Base-by-base conservation (phyloP, 202 grass and related monocot genomes). In the Thinopyrum obtusiflorum region DNA sequence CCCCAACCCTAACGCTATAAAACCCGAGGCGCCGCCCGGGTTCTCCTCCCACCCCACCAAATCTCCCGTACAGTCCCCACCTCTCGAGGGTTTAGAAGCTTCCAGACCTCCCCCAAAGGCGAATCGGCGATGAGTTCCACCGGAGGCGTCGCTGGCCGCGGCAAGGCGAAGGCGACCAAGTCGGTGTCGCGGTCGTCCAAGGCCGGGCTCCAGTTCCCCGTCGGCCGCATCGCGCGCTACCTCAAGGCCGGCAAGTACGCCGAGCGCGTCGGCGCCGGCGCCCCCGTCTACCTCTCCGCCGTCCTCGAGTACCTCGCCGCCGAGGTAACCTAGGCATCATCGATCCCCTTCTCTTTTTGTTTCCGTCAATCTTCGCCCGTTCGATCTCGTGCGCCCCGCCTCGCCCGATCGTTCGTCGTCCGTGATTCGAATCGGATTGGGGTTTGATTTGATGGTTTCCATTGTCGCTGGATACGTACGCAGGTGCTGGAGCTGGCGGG, bases 231-330 rank as follows among this genome's bases (percentile, higher is more conserved):
- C 82, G 95, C 95, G 4, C 90, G 95, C 14, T 97, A 91, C 80
- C 95, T 97, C 80, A 97, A 97, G 91, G 81, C 89, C 37, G 91
- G 91, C n/a, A 97, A 95, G 87, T 98, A 98, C 65, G 96, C 96
- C 4, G 91, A 98, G 88, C 91, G 93, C 59, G 97, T 98, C 27
- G 97, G 93, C 49, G 90, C 89, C 71, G 96, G 97, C 8, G 97
- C 97, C 9, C 97, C 97, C 15, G 96, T 98, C 11, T 98, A 98
- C 78, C 93, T 98, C 62, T 91, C 93, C 35, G 93, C 97, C 5
- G 97, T 98, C 32, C 93, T 98, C 18, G 93, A 98, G 78, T 98
- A 98, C 88, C 93, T 98, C 17, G 89, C 97, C 23, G 93, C 93
- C 24, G 93, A 98, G 93, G 96, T 93, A 88, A 23, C 7, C 7